phyloP scores from a whole-genome alignment of 768 basidiomycete genomes.

The Cubamyces sp. region DNA sequence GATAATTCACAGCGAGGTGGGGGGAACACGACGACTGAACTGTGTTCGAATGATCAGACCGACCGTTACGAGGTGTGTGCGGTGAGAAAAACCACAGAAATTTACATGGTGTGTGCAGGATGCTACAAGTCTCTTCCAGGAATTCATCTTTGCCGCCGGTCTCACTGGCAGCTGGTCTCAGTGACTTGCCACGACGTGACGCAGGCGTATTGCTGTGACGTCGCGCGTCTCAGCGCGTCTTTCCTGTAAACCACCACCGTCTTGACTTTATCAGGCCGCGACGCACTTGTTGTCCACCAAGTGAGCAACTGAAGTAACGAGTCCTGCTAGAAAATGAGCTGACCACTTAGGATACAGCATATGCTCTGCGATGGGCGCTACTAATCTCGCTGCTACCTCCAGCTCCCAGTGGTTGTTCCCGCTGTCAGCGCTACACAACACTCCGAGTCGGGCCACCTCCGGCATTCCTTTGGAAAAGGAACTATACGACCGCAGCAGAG shows the following conservation, averaged over 20 bases:
- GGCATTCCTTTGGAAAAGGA: conserved; percentile 58
- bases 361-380: conserved; percentile 16
- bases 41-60: no score
- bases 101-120: no score
- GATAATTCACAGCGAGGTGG: no score
- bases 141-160: no score
- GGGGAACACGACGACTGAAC: no score
- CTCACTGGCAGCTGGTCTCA: no score
- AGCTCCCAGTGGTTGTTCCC: conserved; percentile 76
- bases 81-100: no score
- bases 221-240: neutral
- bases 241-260: no score
- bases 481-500: conserved; percentile 77
- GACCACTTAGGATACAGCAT: neutral
- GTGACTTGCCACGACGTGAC: neutral
- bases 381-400: conserved; percentile 8
- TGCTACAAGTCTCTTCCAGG: no score
- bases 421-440: conserved; percentile 55
- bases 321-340: neutral
- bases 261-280: no score
- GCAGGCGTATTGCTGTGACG: neutral
- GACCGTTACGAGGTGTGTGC: no score
- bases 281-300: neutral
- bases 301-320: no score
- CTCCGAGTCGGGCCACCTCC: conserved; percentile 60